A percentile compares a stretch with the other conserved stretches of the same genome.
These are phyloP conservation scores for Yamadazyma phyllophila DNA, from an alignment of 805 yeast species.

Conservation along the genomic window DNA sequence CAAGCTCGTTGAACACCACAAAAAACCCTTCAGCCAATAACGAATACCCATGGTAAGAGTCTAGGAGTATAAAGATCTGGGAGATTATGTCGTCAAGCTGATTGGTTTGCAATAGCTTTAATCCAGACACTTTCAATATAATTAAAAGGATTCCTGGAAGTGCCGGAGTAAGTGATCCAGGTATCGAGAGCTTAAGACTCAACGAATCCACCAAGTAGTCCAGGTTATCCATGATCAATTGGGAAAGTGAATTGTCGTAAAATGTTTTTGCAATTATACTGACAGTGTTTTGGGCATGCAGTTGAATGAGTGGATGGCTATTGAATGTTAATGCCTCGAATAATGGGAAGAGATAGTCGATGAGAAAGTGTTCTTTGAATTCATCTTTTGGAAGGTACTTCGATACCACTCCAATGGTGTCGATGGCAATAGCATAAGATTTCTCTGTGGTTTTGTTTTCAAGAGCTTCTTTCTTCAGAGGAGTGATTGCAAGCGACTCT, in stretches of 20 bases:
- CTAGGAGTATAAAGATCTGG: conserved; percentile 73
- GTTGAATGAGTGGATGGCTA: conserved; percentile 43
- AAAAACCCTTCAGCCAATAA: conserved; percentile 72
- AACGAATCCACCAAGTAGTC: conserved; percentile 81
- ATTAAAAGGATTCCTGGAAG: conserved; percentile 69
- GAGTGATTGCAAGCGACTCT: conserved; percentile 3
- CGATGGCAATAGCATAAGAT: conserved; percentile 42
- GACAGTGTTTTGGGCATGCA: conserved; percentile 56
- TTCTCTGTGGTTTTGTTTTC: conserved; percentile 18
- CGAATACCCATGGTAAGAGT: conserved; percentile 80
- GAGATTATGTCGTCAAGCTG: conserved; percentile 72
- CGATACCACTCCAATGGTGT: conserved; percentile 39
- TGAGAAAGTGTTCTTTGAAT: conserved; percentile 51
- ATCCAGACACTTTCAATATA: conserved; percentile 69
- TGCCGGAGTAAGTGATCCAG: conserved; percentile 66
- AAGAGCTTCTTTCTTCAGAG: conserved; percentile 2
- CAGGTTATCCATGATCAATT: conserved; percentile 60
- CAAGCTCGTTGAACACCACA: conserved; percentile 60
- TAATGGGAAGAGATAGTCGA: conserved; percentile 71
- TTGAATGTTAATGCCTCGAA: conserved; percentile 65
- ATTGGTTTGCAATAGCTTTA: conserved; percentile 48
- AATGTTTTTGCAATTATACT: conserved; percentile 48
- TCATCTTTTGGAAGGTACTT: conserved; percentile 22
- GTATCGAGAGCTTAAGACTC: conserved; percentile 66
- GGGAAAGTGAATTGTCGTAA: conserved; percentile 50